These are phyloP conservation scores for Chalciporus sphaerocephalus DNA, from an alignment of 768 basidiomycete species.

Conservation along the genomic window DNA sequence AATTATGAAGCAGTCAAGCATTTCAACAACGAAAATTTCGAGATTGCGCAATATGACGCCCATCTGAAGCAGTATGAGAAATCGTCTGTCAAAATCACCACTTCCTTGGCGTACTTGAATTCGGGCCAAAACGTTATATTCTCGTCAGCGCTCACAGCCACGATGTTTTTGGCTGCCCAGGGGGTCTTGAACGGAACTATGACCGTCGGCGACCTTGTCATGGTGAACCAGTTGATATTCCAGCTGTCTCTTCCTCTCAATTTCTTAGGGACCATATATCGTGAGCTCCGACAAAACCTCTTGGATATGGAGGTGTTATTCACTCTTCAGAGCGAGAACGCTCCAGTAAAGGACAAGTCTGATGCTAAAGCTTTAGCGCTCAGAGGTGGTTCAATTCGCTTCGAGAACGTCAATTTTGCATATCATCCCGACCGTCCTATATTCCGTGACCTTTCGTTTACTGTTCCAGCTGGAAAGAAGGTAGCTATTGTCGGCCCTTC, in stretches of 20 bases:
- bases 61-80: constrained; percentile 85
- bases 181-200: constrained; percentile 93
- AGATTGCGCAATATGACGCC: constrained; percentile 88
- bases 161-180: constrained; percentile 96
- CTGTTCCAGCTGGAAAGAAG: constrained; percentile 93
- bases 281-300: constrained; percentile 92
- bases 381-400: constrained; percentile 82
- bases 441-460: constrained; percentile 83
- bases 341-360: constrained; percentile 66
- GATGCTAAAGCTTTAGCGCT: constrained; percentile 64
- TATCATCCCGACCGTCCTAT: constrained; percentile 93
- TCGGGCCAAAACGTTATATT: constrained; percentile 98
- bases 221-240: constrained; percentile 99
- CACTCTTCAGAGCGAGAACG: constrained; percentile 80
- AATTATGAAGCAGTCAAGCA: constrained; percentile 99
- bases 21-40: constrained; percentile 95
- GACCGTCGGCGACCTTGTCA: constrained; percentile 97
- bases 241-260: constrained; percentile 95
- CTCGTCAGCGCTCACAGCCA: constrained; percentile 84
- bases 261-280: constrained; percentile 95
- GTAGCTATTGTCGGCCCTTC: constrained; percentile 96
- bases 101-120: constrained; percentile 88
- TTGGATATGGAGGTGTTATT: constrained; percentile 97
- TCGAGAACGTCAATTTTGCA: constrained; percentile 87
- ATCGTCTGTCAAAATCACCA: constrained; percentile 90